Percentiles rank a stretch among this genome's conserved stretches.
These are phyloP conservation scores for Sechiopsis laciniata DNA, from an alignment of 306 rosid genomes.

Conservation along the genomic window DNA sequence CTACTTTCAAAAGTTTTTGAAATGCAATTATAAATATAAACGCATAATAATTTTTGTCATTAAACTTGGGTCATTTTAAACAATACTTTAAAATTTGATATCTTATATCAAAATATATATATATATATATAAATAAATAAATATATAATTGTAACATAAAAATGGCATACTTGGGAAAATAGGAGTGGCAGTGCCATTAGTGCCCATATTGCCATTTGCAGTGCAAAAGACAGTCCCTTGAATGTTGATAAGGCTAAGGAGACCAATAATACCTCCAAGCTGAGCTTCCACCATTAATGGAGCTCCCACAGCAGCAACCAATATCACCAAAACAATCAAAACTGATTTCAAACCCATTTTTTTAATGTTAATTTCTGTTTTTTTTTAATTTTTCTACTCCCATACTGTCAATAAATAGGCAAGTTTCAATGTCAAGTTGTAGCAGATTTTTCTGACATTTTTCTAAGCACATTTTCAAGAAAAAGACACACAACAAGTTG, in stretches of 20 bases:
- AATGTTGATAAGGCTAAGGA: constrained; percentile 17
- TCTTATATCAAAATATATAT: too few relatives aligned
- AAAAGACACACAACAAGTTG: background rate
- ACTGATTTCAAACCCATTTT: background rate
- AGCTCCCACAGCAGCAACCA: background rate
- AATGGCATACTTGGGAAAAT: constrained; percentile 30
- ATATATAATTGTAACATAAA: background rate
- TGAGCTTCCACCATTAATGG: constrained; percentile 4
- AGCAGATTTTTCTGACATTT: background rate
- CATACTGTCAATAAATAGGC: background rate
- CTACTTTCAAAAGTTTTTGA: too few relatives aligned
- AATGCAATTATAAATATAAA: too few relatives aligned
- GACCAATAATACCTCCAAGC: background rate
- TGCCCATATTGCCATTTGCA: constrained; percentile 23
- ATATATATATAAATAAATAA: too few relatives aligned
- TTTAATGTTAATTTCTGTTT: background rate
- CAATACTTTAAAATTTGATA: too few relatives aligned
- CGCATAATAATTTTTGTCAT: too few relatives aligned
- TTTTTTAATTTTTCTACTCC: background rate
- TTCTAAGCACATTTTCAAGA: background rate
- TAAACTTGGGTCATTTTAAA: too few relatives aligned
- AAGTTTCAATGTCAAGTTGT: background rate
- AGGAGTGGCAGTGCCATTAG: constrained; percentile 29
- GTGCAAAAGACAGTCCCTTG: constrained; percentile 29
- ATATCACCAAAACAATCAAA: background rate